Base-by-base conservation (phyloP, 306 rosid species). In the Erythrophleum fordii region DNA sequence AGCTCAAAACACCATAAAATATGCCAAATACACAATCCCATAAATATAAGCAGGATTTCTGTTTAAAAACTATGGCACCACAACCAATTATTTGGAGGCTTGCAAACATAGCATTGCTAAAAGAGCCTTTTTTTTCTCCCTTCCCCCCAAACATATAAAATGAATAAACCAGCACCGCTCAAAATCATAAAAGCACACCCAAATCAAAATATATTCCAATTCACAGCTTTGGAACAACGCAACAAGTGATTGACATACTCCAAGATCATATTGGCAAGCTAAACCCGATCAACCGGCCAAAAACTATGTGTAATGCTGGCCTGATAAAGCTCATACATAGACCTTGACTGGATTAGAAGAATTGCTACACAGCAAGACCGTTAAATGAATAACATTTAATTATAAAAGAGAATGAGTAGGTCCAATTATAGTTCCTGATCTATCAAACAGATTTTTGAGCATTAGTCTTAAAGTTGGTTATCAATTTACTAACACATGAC, bases 391-490 rank as follows among this genome's bases (percentile, higher is more conserved):
- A 69, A 69, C 31, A 46, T 41, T 44, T 16, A 22, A 22, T 49
- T 51, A 2, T 25, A 72, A 51, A 12, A 48, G 20, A 73, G 67
- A 73, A 73, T 55, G 60, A 46, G 35, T 52, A 8, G 75, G 35
- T n/a, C 2, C 20, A 0, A 48, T 23, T 41, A 22, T 9, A 11
- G 34, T 76, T 62, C 42, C 6, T 64, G 10, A 46, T 14, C 23
- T 45, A 29, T 46, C 23, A 56, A 55, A 74, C 56, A 76, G 29
- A 61, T 34, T 62, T 45, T 46, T 29, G n/a, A 61, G 45, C 71
- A 76, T 9, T 1, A 14, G 23, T 37, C 23, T 25, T 66, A 14
- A 34, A 34, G 49, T 20, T 52, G 34, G 44, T 41, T 64, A 59
- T 44, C 59, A 31, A 62, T 29, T 29, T 29, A 42, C 37, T 62